Base-by-base conservation (phyloP, 2,329 filamentous ascomycete genomes). In the Scedosporium dehoogii region DNA sequence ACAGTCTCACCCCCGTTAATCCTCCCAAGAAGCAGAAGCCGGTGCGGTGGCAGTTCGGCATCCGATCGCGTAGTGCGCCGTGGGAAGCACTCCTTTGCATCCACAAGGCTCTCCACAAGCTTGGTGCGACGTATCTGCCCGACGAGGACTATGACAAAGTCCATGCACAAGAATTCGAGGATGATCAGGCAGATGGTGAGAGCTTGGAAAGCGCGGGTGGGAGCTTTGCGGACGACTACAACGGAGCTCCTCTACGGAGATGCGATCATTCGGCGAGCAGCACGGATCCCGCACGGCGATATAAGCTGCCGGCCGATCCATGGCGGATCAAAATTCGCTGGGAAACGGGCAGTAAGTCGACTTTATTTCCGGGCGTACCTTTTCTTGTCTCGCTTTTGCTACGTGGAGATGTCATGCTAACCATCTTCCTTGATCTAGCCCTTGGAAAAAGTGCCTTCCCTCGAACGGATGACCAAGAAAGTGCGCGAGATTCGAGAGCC, bases 21-120 rank as follows among this genome's bases (percentile, higher is more conserved):
- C 84, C 86, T 2, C 73, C 79, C 3, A 91, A 90, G 77, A 92
- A 90, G 73, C 76, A 81, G 4, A 92, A 90, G 70, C 89, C 89
- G 1, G 90, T 92, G 16, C 91, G 93, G 67, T 99, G 94, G 94
- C 94, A 99, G 73, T 99, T 99, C 72, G 94, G 94, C 63, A 99
- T 99, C 65, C 85, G 94, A 44, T 96, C 91, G 56, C 86, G 94
- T 58, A 99, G 97, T 70, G 89, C 91, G 62, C 94, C 94, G 0
- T 91, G 92, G 69, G 94, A 99, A 73, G 94, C 94, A 0, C 89
- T 99, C 74, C 79, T 96, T 27, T 97, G 93, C 70, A 94, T 99
- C 62, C 97, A 97, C 79, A 92, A 93, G 73, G 92, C 94, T 0
- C 79, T 99, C 53, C 81, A 87, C 64, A 92, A 92, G 67, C 87